Evolutionary conservation across 2,329 filamentous ascomycete species (phyloP).

Genomic region (Aspergillus caelatus): DNA sequence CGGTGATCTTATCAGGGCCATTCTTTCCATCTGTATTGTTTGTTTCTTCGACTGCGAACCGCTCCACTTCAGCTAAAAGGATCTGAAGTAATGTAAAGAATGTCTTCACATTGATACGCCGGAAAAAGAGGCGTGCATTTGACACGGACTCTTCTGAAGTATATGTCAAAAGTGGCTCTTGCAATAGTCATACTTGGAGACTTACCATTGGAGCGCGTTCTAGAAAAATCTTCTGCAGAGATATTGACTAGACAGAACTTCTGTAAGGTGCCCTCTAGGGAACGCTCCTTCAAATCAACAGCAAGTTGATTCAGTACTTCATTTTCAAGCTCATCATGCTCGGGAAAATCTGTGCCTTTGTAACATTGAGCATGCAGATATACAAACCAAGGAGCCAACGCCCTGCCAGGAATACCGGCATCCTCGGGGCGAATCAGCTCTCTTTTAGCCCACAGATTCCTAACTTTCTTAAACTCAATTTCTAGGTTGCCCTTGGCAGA

Average conservation of each 20-base stretch:
- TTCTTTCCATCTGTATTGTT: constrained; percentile 43
- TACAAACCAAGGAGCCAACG: constrained; percentile 79
- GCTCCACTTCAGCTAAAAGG: constrained; percentile 69
- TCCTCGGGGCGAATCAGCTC: constrained; percentile 55
- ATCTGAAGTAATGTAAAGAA: constrained; percentile 72
- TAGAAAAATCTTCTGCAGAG: constrained; percentile 75
- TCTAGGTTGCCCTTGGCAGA: constrained; percentile 76
- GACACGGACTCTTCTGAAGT: constrained; percentile 53
- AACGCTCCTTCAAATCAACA: constrained; percentile 70
- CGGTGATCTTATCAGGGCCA: constrained; percentile 56
- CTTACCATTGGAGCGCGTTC: constrained; percentile 61
- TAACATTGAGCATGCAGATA: constrained; percentile 84
- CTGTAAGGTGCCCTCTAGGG: constrained; percentile 66
- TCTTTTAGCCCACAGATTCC: constrained; percentile 58
- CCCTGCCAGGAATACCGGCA: constrained; percentile 53
- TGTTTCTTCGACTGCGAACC: constrained; percentile 54
- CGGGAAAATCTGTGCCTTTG: constrained; percentile 72
- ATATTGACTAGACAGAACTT: constrained; percentile 87
- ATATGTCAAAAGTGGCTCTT: constrained; percentile 19
- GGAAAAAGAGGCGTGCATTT: constrained; percentile 59
- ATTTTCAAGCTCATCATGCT: constrained; percentile 79
- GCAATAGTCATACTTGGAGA: constrained; percentile 13
- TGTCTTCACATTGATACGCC: constrained; percentile 77
- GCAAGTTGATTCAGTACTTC: constrained; percentile 80
- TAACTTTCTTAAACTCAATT: constrained; percentile 72